Evolutionary conservation across 2,329 filamentous ascomycete genomes (phyloP).

Genomic region (Epichloe uncinata): DNA sequence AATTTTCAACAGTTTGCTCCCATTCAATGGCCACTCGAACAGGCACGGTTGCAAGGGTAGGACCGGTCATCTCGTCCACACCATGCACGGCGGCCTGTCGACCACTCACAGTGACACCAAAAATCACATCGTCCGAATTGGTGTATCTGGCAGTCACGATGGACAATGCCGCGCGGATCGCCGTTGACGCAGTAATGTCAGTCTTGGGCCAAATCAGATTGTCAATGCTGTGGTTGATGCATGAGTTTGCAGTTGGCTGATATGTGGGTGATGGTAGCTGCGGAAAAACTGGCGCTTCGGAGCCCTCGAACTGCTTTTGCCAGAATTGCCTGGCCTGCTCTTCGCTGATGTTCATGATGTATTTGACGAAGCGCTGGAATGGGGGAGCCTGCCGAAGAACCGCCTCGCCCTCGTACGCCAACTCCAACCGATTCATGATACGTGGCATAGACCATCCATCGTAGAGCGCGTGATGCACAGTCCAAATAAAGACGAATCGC

Average conservation of each 20-base stretch:
- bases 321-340: conserved; percentile 26
- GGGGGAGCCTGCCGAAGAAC: conserved; percentile 12
- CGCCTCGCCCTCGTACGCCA: conserved; percentile 18
- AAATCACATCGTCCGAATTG: conserved; percentile 18
- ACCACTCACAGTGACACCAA: conserved; percentile 15
- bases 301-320: conserved; percentile 11
- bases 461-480: conserved; percentile 36
- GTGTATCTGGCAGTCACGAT: conserved; percentile 25
- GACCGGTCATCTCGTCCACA: conserved; percentile 15
- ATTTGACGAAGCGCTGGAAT: conserved; percentile 29
- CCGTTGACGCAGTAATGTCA: conserved; percentile 10
- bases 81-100: conserved; percentile 14
- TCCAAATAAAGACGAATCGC: conserved; percentile 16
- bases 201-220: conserved; percentile 5
- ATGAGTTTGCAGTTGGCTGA: conserved; percentile 2
- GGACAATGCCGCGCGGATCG: conserved; percentile 15
- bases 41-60: conserved; percentile 17
- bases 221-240: background rate
- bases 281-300: background rate
- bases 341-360: conserved; percentile 22
- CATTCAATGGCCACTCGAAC: conserved; percentile 7
- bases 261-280: background rate
- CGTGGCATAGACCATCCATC: conserved; percentile 37
- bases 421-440: conserved; percentile 26
- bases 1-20: conserved; percentile 4